A percentile compares a stretch with the other conserved stretches of the same genome.
phyloP scores from a whole-genome alignment of 805 yeast species.

The Ogataea trehaloabstinens region DNA sequence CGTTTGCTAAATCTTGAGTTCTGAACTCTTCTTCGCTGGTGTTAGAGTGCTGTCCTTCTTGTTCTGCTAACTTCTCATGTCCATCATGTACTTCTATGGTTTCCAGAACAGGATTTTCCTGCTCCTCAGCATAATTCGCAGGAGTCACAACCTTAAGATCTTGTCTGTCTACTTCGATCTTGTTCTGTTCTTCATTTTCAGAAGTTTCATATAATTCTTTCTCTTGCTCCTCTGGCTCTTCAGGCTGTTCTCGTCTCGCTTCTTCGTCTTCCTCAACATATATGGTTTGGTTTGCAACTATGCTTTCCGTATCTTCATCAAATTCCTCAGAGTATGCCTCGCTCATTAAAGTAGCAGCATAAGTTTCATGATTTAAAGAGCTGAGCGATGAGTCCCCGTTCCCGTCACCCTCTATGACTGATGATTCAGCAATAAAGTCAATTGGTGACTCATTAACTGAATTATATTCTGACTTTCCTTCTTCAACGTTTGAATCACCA shows the following conservation, averaged over 20 bases:
- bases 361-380: constrained; percentile 23
- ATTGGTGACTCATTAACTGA: constrained; percentile 5
- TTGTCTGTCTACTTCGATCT: too few species aligned
- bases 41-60: too few species aligned
- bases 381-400: constrained; percentile 9
- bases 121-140: too few species aligned
- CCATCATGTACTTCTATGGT: too few species aligned
- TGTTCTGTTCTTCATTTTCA: neutral
- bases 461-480: neutral
- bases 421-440: constrained; percentile 27
- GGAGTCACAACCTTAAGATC: too few species aligned
- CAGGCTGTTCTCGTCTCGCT: neutral
- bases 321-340: constrained; percentile 13
- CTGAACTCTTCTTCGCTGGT: too few species aligned
- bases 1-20: too few species aligned
- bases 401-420: constrained; percentile 17
- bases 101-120: too few species aligned
- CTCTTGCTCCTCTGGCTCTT: neutral
- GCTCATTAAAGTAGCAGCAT: constrained; percentile 26
- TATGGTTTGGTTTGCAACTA: constrained; percentile 26
- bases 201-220: neutral
- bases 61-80: too few species aligned
- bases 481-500: too few species aligned
- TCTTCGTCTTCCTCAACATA: constrained; percentile 18
- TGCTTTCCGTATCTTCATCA: constrained; percentile 12